Evolutionary conservation across 805 yeast species (phyloP), one percentile per base, ranked within the genome.

Genomic region (Sugiyamaella marilandica): DNA sequence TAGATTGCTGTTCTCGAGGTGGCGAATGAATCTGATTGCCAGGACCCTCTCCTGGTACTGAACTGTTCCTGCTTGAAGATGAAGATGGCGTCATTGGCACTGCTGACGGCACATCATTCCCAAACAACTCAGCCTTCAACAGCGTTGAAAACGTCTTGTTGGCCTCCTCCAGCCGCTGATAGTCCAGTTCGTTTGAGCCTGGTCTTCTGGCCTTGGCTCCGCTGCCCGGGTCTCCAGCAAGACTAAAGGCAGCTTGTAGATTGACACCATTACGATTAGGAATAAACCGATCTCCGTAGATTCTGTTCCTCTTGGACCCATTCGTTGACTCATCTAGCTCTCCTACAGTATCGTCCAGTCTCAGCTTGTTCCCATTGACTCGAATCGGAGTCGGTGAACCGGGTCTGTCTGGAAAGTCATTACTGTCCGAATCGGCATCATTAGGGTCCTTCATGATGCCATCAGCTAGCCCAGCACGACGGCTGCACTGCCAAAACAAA

Each of bases 241-340:
- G 69, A 54, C 82, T 78, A 66, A 82, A 85, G 7, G 96, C 96
- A 0, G 97, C 89, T 62, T 88, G 94, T 13, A 92, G 72, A 62
- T 89, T 95, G 24, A 89, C 79, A 0, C 96, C 96, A 1, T 87
- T 83, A 47, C 99, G 71, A 55, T 80, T 82, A 4, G 99, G 99
- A 26, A 94, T 87, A 67, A 82, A 89, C 52, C 98, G 73, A 68
- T 91, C 99, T 57, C 87, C 83, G 69, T 85, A 87, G 0, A 80
- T 73, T 51, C 76, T 76, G 7, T 57, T 51, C 9, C 55, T 29
- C 39, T 47, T 52, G n/a, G 56, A 33, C 29, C 52, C 26, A 2
- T 29, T 50, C 10, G 46, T 33, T 2, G 24, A 16, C 11, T 41
- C 39, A 5, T 31, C 36, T 32, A 36, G 9, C 2, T 39, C 21